Evolutionary conservation across 345 rosid genomes (phyloP), one percentile per base, ranked within the genome.

Genomic region (Eucalyptus decipiens): DNA sequence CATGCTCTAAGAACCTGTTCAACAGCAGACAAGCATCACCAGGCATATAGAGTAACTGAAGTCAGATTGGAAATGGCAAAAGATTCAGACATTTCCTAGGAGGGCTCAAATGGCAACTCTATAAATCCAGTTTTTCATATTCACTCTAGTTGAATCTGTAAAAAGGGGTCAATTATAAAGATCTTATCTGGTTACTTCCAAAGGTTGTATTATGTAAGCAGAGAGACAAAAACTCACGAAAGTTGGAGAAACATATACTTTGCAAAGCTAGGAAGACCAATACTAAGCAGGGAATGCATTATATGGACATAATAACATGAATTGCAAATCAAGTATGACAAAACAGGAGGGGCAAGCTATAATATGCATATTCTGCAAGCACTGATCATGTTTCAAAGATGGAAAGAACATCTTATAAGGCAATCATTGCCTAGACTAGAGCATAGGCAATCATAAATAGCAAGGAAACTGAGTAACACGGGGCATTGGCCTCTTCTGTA

Each of bases 1-100:
- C 99, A 96, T 96, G 89, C 69, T 88, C 40, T 81, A 52, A 56
- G 37, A 45, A 4, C 60, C 87, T 52, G 54, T 47, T 86, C 52
- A 86, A 7, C 28, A 89, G 88, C 92, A 88, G n/a, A 5, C 56
- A 58, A 89, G 86, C 90, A 88, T 91, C 76, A 67, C 43, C 85
- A 40, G 85, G 86, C 56, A 85, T 86, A 8, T 0, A 16, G 30
- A 85, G 40, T 15, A 34, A 52, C 37, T 5, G 6, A 49, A 18
- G 58, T 49, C 58, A 80, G 72, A 88, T 5, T 14, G 45, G 65
- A 60, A 69, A 87, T 14, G 47, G 48, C 47, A 58, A 87, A 87
- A 87, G 34, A 85, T 85, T 11, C 11, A 85, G 26, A 48, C 47
- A 76, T 76, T 23, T 76, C 47, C 30, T 11, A 76, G 85, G 47